A percentile compares a stretch with the other conserved stretches of the same genome.
Evolutionary conservation across 257 asterid genomes (phyloP).

Genomic region (Nemophila menziesii): DNA sequence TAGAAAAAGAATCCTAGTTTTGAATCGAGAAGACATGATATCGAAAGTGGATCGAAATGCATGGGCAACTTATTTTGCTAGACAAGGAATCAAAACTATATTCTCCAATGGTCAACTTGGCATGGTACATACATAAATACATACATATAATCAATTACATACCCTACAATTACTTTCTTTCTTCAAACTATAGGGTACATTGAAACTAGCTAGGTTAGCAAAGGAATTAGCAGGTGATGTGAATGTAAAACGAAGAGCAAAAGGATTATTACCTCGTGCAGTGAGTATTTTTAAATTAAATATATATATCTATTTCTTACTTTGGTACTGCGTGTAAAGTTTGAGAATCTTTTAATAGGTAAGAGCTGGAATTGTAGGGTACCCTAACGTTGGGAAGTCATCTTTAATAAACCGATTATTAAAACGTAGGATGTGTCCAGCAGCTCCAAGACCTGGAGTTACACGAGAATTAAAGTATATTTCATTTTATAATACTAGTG

Average conservation of each 20-base stretch:
- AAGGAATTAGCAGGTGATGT: conserved; percentile 68
- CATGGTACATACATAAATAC: conserved; percentile 33
- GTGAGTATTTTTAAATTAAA: conserved; percentile 45
- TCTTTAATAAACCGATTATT: conserved; percentile 87
- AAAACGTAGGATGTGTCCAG: conserved; percentile 93
- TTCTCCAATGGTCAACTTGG: conserved; percentile 80
- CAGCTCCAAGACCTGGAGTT: conserved; percentile 99
- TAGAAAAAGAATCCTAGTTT: conserved; percentile 76
- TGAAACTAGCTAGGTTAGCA: conserved; percentile 74
- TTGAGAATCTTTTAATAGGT: conserved; percentile 38
- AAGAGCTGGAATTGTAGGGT: conserved; percentile 93
- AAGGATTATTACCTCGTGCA: conserved; percentile 90
- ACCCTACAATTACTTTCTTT: conserved; percentile 1
- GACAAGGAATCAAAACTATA: conserved; percentile 72
- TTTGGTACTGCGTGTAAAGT: conserved; percentile 5
- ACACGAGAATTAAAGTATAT: conserved; percentile 76
- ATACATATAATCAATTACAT: background rate
- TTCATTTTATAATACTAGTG: conserved; percentile 1
- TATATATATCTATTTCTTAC: background rate
- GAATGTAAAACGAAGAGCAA: conserved; percentile 72
- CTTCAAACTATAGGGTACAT: conserved; percentile 51
- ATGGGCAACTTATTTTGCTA: conserved; percentile 88
- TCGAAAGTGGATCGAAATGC: conserved; percentile 82
- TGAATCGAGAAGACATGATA: conserved; percentile 94
- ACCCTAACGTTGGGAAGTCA: conserved; percentile 96